Evolutionary conservation across 495 filamentous ascomycete genomes (phyloP), one percentile per base, ranked within the genome.

Genomic region (Talaromyces nanjingensis): DNA sequence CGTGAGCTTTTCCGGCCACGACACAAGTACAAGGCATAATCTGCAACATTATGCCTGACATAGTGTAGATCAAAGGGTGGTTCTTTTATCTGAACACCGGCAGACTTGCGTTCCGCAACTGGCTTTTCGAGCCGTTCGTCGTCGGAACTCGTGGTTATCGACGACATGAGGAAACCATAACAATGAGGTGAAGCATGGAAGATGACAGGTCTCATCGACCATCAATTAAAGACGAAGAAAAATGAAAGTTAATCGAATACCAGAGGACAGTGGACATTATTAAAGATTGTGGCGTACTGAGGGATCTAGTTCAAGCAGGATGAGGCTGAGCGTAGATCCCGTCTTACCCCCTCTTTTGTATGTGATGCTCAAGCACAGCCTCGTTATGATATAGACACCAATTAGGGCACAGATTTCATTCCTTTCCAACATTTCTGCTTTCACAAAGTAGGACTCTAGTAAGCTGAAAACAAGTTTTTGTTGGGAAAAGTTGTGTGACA

Each of bases 1-100:
- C n/a, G 56, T 18, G 60, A 14, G 18, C 16, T 14, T 33, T 33
- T 52, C 16, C 42, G 27, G 2, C 42, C 60, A 5, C 45, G 60
- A 12, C 60, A 62, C 11, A 62, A 42, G 52, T 27, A 62, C 20
- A 62, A 22, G 11, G 60, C 60, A 34, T 62, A 62, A 18, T 62
- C 25, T 14, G 54, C 7, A 3, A 24, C 45, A 2, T 62, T 49
- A 16, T 54, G 29, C 6, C n/a, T 34, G 7, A 22, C 16, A 31
- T 59, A 7, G 8, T 59, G 31, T 9, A 37, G 14, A 6, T 37
- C 56, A 16, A 12, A 4, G 1, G 27, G 56, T 37, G 31, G 56
- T 59, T 59, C 27, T 5, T 33, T 29, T 33, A 34, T 37, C 18
- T 22, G 18, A 37, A 34, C n/a, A 34, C 27, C 20, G 5, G 18